Conservation (phyloP, 768 basidiomycete species). For the Steccherinum ochraceum region DNA sequence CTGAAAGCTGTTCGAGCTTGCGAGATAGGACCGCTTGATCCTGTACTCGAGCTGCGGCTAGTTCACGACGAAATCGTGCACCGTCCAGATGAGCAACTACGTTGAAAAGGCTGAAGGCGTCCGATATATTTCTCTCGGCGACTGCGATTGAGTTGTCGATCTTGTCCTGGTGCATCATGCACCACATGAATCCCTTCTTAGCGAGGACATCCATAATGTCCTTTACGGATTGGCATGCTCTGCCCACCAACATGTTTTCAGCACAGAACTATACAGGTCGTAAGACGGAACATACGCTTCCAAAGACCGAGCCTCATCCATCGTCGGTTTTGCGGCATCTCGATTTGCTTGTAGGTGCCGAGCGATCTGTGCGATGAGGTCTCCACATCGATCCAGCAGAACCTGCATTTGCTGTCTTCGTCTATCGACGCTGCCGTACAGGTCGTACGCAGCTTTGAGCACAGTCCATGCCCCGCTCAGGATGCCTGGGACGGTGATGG, state of each 20-base stretch:
- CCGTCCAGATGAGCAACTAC: neutral
- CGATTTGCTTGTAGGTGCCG: neutral
- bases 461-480: neutral
- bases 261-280: neutral
- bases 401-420: constrained; percentile 8
- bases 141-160: neutral
- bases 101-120: neutral
- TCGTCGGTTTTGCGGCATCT: neutral
- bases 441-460: constrained; percentile 4
- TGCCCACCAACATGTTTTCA: neutral
- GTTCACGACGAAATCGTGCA: neutral
- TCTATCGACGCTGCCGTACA: constrained; percentile 9
- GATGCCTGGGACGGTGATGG: constrained; percentile 4
- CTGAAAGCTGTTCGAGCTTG: constrained; percentile 1
- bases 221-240: constrained; percentile 2
- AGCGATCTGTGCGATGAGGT: constrained; percentile 1
- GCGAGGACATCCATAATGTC: constrained; percentile 1
- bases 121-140: neutral
- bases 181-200: constrained; percentile 5
- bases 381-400: constrained; percentile 5
- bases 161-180: constrained; percentile 3
- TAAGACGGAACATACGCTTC: neutral
- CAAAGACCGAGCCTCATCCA: neutral
- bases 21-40: neutral
- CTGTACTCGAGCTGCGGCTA: neutral